phyloP scores from a whole-genome alignment of 2,329 filamentous ascomycete species.

The Orbilia quercus region DNA sequence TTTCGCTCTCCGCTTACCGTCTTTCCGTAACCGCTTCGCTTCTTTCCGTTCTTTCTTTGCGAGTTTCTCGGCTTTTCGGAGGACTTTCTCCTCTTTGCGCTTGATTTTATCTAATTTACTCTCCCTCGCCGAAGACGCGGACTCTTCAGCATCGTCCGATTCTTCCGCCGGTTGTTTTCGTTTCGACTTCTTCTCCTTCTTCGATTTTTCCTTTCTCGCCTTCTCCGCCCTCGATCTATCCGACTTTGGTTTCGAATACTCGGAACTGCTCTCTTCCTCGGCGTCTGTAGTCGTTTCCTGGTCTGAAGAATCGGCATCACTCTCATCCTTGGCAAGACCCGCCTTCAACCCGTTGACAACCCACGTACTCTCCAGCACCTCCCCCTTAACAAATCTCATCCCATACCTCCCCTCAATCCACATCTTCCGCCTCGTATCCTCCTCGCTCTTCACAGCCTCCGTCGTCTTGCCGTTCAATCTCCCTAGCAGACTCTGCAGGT shows the following conservation, averaged over 20 bases:
- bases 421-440: conserved; percentile 76
- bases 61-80: conserved; percentile 64
- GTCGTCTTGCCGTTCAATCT: conserved; percentile 89
- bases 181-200: conserved; percentile 58
- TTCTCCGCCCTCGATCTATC: conserved; percentile 60
- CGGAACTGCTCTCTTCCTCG: conserved; percentile 59
- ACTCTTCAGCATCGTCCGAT: conserved; percentile 62
- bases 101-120: conserved; percentile 63
- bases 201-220: conserved; percentile 58
- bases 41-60: conserved; percentile 63
- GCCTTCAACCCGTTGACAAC: conserved; percentile 62
- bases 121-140: conserved; percentile 62
- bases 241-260: conserved; percentile 58
- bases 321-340: conserved; percentile 61
- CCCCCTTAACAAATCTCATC: conserved; percentile 89
- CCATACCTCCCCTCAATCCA: conserved; percentile 83
- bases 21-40: conserved; percentile 60
- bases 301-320: conserved; percentile 57
- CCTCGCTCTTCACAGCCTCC: conserved; percentile 73
- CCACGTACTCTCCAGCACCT: conserved; percentile 73
- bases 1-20: conserved; percentile 46
- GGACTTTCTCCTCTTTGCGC: conserved; percentile 68
- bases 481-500: conserved; percentile 85
- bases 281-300: conserved; percentile 53
- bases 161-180: conserved; percentile 59